Percentiles rank a stretch among this genome's conserved stretches.
These are phyloP conservation scores for Colletotrichum caudatum DNA, from an alignment of 2,329 filamentous ascomycete genomes.

Conservation along the genomic window DNA sequence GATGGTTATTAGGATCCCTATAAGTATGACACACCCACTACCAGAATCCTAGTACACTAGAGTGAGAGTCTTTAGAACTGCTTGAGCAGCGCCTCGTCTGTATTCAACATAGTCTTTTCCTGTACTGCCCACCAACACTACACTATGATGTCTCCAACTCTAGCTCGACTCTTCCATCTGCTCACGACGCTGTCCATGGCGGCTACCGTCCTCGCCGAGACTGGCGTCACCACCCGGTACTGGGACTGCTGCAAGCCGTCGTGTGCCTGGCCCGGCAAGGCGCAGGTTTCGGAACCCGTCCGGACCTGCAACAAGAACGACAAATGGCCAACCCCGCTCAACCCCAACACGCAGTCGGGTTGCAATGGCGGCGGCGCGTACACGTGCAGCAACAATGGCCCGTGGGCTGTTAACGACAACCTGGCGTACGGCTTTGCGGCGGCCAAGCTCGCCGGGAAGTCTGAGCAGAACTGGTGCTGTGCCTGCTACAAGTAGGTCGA, in stretches of 20 bases:
- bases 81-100: neutral
- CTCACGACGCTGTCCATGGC: neutral
- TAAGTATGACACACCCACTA: neutral
- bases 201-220: neutral
- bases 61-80: neutral
- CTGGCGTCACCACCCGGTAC: constrained; percentile 53
- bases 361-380: constrained; percentile 71
- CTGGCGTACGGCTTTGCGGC: constrained; percentile 76
- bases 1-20: neutral
- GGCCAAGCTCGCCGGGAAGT: constrained; percentile 65
- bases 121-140: neutral
- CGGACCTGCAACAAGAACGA: constrained; percentile 68
- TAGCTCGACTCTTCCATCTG: neutral
- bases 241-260: constrained; percentile 80
- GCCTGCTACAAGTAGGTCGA: neutral
- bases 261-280: constrained; percentile 71
- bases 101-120: neutral
- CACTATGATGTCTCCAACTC: neutral
- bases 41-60: too few relatives aligned
- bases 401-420: constrained; percentile 70
- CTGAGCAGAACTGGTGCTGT: constrained; percentile 73
- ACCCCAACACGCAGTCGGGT: constrained; percentile 60
- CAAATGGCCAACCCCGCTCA: constrained; percentile 57
- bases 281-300: constrained; percentile 62
- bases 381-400: constrained; percentile 72